Conservation (phyloP, 108 stramenopile species). For the Pseudonitzschia delicatissima region DNA sequence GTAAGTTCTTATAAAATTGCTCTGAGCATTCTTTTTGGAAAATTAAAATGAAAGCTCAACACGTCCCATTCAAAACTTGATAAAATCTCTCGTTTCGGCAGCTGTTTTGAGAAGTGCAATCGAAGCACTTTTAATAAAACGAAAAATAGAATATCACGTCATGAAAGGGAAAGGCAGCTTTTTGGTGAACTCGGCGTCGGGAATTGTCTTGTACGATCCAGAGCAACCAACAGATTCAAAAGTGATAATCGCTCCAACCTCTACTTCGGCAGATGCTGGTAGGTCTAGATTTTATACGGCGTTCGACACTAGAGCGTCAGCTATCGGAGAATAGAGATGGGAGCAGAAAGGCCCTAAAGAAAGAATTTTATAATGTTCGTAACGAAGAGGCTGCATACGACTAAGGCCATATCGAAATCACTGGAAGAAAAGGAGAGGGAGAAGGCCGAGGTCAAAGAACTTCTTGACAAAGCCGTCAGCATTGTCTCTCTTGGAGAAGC, state of each 20-base stretch:
- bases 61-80: too few species aligned
- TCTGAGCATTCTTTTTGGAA: not conserved
- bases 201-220: constrained; percentile 47
- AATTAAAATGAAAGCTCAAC: not conserved
- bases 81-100: not conserved
- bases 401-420: not conserved
- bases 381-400: constrained; percentile 9
- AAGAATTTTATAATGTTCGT: not conserved
- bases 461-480: not conserved
- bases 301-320: not conserved
- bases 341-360: not conserved
- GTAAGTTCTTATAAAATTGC: constrained; percentile 1
- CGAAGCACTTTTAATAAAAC: constrained; percentile 48
- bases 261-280: not conserved
- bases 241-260: constrained; percentile 10
- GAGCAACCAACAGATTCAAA: constrained; percentile 25
- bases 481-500: not conserved
- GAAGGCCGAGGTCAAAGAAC: not conserved
- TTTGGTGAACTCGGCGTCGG: constrained; percentile 55
- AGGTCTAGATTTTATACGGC: not conserved
- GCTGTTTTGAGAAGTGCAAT: constrained; percentile 49
- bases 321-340: not conserved
- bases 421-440: not conserved
- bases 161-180: constrained; percentile 50
- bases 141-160: constrained; percentile 44